Evolutionary conservation across 2,329 filamentous ascomycete species (phyloP), one percentile per base, ranked within the genome.

Genomic region (Mollisia scopiformis): DNA sequence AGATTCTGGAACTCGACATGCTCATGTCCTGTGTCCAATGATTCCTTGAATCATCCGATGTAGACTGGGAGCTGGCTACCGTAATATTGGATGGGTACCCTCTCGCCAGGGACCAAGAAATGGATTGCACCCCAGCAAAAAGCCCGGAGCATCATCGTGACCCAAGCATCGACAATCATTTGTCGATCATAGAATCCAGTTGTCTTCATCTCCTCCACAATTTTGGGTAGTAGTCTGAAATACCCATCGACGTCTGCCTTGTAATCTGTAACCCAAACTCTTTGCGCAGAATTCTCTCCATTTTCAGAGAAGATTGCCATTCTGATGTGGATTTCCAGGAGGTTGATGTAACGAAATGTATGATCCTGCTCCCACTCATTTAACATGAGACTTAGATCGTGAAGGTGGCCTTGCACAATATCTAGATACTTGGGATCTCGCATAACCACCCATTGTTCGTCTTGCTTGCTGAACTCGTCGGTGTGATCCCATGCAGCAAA

Each of bases 41-140:
- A 39, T 39, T 11, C 35, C 7, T 6, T 16, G 35, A 16, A 47
- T 50, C 21, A 59, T n/a, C 66, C 64, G 30, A 68, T 68, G 35
- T 63, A 69, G 8, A 69, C 59, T 4, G 66, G 67, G 19, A 69
- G 23, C 27, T 69, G 67, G 31, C 62, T 66, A 1, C 64, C 65
- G 56, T 58, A 66, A 57, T 63, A 68, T 25, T 65, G 37, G 23
- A 64, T 60, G 4, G 66, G 66, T 3, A 66, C 59, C 25, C 63
- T 55, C 53, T 64, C 59, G 1, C 62, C 64, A 8, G 62, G 63
- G n/a, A 68, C 65, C 46, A 68, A 68, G 46, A 65, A 66, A 35
- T 69, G 65, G 21, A 61, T 61, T 31, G 61, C 62, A 21, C 62
- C 61, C 67, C 67, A 69, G 19, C 65, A 69, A 33, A 66, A 57